Evolutionary conservation across 306 rosid species (phyloP).

Genomic region (Vigna radiata): DNA sequence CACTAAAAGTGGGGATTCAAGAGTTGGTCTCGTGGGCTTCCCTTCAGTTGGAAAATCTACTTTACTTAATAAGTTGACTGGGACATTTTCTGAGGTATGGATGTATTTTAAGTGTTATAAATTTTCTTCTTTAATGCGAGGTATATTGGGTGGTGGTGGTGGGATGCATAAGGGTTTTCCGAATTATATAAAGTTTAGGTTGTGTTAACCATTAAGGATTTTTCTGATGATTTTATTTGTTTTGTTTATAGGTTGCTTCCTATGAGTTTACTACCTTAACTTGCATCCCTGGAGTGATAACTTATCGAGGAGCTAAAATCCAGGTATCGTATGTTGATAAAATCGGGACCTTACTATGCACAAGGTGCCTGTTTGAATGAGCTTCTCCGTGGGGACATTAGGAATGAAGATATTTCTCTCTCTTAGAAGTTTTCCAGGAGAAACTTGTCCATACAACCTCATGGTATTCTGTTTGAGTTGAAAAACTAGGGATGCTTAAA

Average conservation of each 20-base stretch:
- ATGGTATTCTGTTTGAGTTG: conserved; percentile 8
- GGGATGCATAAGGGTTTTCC: conserved; percentile 8
- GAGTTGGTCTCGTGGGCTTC: conserved; percentile 98
- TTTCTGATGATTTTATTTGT: conserved; percentile 42
- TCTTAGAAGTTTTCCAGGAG: no score
- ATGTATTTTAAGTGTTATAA: conserved; percentile 24
- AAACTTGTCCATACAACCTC: no score
- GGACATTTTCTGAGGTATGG: conserved; percentile 97
- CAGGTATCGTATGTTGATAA: conserved; percentile 62
- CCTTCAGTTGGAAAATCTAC: conserved; percentile 99
- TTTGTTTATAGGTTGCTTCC: conserved; percentile 85
- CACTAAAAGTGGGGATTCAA: conserved; percentile 99
- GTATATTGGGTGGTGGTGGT: not conserved
- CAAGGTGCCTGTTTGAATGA: not conserved
- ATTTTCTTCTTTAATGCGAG: conserved; percentile 9
- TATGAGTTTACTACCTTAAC: conserved; percentile 97
- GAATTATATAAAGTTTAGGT: conserved; percentile 32
- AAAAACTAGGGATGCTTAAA: conserved; percentile 17
- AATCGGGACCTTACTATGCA: conserved; percentile 2
- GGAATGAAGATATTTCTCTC: no score
- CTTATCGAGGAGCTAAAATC: conserved; percentile 92
- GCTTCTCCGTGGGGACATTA: no score
- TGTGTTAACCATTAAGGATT: conserved; percentile 2
- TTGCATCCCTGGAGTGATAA: conserved; percentile 97
- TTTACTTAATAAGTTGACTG: conserved; percentile 88